Conservation (phyloP, 2,329 filamentous ascomycete genomes). For the Paraphaeosphaeria sporulosa region DNA sequence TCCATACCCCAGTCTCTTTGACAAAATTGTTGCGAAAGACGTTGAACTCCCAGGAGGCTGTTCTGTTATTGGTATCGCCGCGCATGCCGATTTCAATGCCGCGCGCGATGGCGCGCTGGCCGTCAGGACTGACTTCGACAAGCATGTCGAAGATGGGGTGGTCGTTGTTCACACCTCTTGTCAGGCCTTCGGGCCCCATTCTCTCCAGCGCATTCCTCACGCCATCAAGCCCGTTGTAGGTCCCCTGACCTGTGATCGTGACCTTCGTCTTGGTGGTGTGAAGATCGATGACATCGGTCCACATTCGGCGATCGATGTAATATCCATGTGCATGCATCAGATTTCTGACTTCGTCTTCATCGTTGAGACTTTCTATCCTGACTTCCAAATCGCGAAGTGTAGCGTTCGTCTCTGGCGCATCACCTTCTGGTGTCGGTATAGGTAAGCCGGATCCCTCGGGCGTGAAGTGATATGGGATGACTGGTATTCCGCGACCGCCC, state of each 20-base stretch:
- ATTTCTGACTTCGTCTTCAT: slow-evolving; percentile 35
- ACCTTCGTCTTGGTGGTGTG: slow-evolving; percentile 23
- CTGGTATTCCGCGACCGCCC: slow-evolving; percentile 20
- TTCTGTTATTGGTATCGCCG: slow-evolving; percentile 26
- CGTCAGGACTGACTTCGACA: slow-evolving; percentile 25
- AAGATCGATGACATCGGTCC: slow-evolving; percentile 34
- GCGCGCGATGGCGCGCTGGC: slow-evolving; percentile 25
- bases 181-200: slow-evolving; percentile 31
- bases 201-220: slow-evolving; percentile 26
- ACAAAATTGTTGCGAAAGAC: slow-evolving; percentile 31
- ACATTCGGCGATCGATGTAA: slow-evolving; percentile 36
- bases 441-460: slow-evolving; percentile 29
- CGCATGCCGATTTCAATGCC: slow-evolving; percentile 35
- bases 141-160: slow-evolving; percentile 36
- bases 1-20: slow-evolving; percentile 31
- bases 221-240: slow-evolving; percentile 22
- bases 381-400: slow-evolving; percentile 20
- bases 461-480: slow-evolving; percentile 35
- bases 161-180: slow-evolving; percentile 33
- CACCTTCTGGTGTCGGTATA: slow-evolving; percentile 22
- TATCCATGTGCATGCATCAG: slow-evolving; percentile 34
- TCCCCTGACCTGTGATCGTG: slow-evolving; percentile 14
- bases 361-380: slow-evolving; percentile 28
- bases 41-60: slow-evolving; percentile 36
- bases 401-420: slow-evolving; percentile 18